phyloP scores from a whole-genome alignment of 441 rosid genomes.

The Croton laevigatus region DNA sequence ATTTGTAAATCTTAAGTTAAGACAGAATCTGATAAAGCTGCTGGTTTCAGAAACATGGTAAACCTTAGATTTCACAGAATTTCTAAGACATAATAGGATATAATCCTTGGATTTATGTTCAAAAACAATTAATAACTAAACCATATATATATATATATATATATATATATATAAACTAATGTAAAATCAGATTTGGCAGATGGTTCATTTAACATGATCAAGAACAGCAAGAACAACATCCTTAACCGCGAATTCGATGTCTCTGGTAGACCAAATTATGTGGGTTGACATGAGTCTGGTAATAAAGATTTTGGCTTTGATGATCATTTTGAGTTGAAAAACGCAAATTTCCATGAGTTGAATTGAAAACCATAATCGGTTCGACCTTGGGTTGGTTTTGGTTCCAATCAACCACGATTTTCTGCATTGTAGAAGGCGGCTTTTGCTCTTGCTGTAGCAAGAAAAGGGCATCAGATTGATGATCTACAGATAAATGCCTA shows the following conservation, averaged over 20 bases:
- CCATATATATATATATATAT: slow-evolving; percentile 5
- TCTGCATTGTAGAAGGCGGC: slow-evolving; percentile 23
- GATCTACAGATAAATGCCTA: slow-evolving; percentile 33
- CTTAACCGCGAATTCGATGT: slow-evolving; percentile 25
- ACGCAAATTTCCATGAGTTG: slow-evolving; percentile 27
- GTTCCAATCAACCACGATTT: slow-evolving; percentile 29
- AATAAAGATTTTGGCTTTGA: slow-evolving; percentile 32
- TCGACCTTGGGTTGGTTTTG: slow-evolving; percentile 26
- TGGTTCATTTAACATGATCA: slow-evolving; percentile 10
- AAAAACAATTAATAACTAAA: slow-evolving; percentile 9
- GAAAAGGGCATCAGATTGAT: slow-evolving; percentile 31
- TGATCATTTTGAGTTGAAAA: slow-evolving; percentile 29
- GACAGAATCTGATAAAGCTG: neutral
- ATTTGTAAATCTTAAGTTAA: neutral
- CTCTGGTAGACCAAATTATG: slow-evolving; percentile 35
- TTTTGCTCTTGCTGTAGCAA: slow-evolving; percentile 21
- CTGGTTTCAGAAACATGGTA: neutral
- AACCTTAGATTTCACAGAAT: neutral
- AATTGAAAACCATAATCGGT: slow-evolving; percentile 26
- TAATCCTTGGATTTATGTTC: slow-evolving; percentile 4
- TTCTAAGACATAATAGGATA: slow-evolving; percentile 5
- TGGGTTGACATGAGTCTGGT: slow-evolving; percentile 29
- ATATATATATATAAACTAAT: neutral
- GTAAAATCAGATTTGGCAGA: slow-evolving; percentile 14
- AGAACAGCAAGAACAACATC: neutral